Evolutionary conservation across 441 rosid species (phyloP).

Genomic region (Euphorbia corollata): DNA sequence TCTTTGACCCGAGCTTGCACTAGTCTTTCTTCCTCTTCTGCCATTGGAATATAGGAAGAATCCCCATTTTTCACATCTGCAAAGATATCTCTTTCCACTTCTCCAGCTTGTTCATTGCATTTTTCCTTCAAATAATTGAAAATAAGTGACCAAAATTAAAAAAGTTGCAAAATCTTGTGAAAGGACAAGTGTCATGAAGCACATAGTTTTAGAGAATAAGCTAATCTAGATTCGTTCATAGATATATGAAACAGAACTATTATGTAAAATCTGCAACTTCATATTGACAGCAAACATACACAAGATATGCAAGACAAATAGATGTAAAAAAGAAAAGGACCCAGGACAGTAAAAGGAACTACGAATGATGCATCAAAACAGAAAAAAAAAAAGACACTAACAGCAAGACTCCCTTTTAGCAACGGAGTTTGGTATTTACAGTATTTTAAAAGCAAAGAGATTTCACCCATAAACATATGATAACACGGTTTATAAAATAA

Average conservation of each 20-base stretch:
- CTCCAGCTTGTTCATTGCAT: conserved; percentile 30
- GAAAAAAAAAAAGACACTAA: not conserved
- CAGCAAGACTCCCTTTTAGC: not conserved
- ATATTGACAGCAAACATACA: not conserved
- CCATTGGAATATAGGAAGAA: conserved; percentile 47
- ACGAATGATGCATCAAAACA: too few relatives aligned
- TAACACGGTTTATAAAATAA: not conserved
- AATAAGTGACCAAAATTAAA: not conserved
- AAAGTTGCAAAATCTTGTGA: not conserved
- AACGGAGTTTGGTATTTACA: too few relatives aligned
- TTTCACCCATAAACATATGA: not conserved
- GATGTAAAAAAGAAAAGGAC: not conserved
- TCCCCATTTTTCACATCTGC: conserved; percentile 43
- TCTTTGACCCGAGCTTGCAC: conserved; percentile 40
- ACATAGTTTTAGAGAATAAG: not conserved
- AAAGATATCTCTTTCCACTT: conserved; percentile 39
- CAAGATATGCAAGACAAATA: not conserved
- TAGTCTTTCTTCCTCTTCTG: conserved; percentile 61
- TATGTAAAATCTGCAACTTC: not conserved
- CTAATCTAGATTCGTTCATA: not conserved
- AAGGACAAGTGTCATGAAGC: not conserved
- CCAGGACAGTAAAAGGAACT: not conserved
- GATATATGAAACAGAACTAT: too few relatives aligned
- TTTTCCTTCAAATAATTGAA: conserved; percentile 35
- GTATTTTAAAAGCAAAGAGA: not conserved